Conservation (phyloP, 306 rosid genomes). For the Clitoria ternatea region DNA sequence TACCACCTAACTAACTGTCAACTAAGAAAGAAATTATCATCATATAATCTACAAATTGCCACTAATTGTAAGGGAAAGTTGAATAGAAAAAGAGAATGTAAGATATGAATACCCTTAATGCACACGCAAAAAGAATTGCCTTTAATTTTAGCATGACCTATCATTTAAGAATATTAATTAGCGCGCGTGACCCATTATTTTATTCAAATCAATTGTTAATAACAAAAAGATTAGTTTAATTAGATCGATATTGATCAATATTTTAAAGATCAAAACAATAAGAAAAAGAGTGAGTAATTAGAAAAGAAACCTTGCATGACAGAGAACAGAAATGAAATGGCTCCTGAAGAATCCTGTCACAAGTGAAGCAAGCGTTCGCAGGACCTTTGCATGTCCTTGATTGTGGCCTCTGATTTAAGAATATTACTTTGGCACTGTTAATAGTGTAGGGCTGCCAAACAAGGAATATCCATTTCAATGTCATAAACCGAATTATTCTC, state of each 20-base stretch:
- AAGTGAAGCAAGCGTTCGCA: slow-evolving; percentile 76
- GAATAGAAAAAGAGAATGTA: background rate
- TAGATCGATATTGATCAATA: background rate
- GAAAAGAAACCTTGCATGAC: slow-evolving; percentile 74
- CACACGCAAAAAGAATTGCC: background rate
- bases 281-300: background rate
- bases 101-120: background rate
- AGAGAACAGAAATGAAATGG: slow-evolving; percentile 93
- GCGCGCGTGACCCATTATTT: too few species aligned
- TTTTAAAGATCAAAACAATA: background rate
- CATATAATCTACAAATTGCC: too few species aligned
- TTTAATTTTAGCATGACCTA: background rate
- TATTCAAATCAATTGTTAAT: background rate
- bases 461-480: slow-evolving; percentile 20
- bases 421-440: slow-evolving; percentile 91
- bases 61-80: background rate
- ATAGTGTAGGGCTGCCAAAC: slow-evolving; percentile 81
- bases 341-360: slow-evolving; percentile 91
- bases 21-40: background rate
- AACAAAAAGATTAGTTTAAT: background rate
- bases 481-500: background rate
- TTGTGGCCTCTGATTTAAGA: slow-evolving; percentile 92
- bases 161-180: too few species aligned
- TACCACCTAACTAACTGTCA: background rate
- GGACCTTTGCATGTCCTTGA: slow-evolving; percentile 68